Conservation (phyloP, 140 eudicot species). For the Ambrosia hybrid region DNA sequence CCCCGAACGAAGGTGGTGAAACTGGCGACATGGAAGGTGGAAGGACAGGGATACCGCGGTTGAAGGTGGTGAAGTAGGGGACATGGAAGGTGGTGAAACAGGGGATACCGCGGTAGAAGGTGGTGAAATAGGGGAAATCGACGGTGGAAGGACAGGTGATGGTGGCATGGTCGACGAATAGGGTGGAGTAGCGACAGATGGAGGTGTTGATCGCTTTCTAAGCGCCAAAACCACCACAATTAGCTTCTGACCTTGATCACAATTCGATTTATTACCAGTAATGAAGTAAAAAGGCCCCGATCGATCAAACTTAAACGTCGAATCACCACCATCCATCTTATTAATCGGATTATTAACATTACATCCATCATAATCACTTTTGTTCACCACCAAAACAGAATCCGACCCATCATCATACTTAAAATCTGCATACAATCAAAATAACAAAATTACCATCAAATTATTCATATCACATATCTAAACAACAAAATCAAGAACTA, state of each 20-base stretch:
- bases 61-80: conserved; percentile 9
- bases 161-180: conserved; percentile 22
- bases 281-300: conserved; percentile 78
- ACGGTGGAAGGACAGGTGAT: background rate
- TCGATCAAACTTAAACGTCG: conserved; percentile 47
- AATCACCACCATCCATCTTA: conserved; percentile 51
- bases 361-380: conserved; percentile 58
- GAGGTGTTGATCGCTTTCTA: conserved; percentile 28
- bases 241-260: conserved; percentile 64
- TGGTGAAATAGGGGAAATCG: conserved; percentile 14
- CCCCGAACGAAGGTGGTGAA: too few species aligned
- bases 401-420: conserved; percentile 53
- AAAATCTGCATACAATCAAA: conserved; percentile 48
- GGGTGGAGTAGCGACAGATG: conserved; percentile 31
- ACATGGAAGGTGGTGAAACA: background rate
- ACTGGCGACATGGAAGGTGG: too few species aligned
- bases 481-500: background rate
- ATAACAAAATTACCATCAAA: background rate
- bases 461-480: background rate
- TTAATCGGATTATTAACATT: conserved; percentile 39
- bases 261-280: conserved; percentile 55
- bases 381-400: conserved; percentile 72
- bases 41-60: background rate
- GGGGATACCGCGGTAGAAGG: background rate
- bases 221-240: conserved; percentile 49